Conservation (phyloP, 345 rosid genomes). For the Gossypium raimondii region DNA sequence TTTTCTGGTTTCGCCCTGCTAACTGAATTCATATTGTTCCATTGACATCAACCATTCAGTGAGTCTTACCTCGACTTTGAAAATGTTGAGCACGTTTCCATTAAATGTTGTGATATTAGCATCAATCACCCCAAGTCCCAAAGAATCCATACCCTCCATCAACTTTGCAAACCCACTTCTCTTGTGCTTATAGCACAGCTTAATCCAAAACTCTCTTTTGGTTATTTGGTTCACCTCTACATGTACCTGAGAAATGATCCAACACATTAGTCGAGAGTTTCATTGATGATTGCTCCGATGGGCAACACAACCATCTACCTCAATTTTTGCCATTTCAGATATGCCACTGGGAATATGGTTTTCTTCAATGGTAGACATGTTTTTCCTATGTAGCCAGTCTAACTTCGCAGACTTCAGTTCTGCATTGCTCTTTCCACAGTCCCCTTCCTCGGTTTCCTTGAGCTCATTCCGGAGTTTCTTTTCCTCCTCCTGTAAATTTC, state of each 20-base stretch:
- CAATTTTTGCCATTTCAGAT: slow-evolving; percentile 8
- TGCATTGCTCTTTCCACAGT: slow-evolving; percentile 20
- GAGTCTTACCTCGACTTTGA: slow-evolving; percentile 58
- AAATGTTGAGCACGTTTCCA: slow-evolving; percentile 45
- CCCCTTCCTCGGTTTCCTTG: slow-evolving; percentile 39
- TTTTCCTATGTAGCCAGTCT: slow-evolving; percentile 15
- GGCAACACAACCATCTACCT: slow-evolving; percentile 27
- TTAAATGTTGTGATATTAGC: slow-evolving; percentile 60
- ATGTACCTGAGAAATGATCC: slow-evolving; percentile 36
- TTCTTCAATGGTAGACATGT: slow-evolving; percentile 12
- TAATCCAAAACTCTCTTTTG: slow-evolving; percentile 46
- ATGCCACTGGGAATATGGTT: slow-evolving; percentile 17
- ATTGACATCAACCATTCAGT: not conserved
- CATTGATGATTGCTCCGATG: not conserved
- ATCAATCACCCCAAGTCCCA: slow-evolving; percentile 56
- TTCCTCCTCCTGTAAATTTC: slow-evolving; percentile 42
- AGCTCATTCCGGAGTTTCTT: slow-evolving; percentile 59
- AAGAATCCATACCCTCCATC: slow-evolving; percentile 51
- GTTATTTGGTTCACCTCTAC: slow-evolving; percentile 56
- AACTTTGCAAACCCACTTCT: slow-evolving; percentile 54
- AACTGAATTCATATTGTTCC: not conserved
- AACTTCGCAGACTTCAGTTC: slow-evolving; percentile 16
- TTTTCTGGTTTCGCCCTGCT: too few species aligned
- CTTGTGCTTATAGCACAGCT: slow-evolving; percentile 36
- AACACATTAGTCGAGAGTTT: not conserved